Evolutionary conservation across 768 basidiomycete species (phyloP), one percentile per base, ranked within the genome.

Genomic region (Xerocomellus amylosporus): DNA sequence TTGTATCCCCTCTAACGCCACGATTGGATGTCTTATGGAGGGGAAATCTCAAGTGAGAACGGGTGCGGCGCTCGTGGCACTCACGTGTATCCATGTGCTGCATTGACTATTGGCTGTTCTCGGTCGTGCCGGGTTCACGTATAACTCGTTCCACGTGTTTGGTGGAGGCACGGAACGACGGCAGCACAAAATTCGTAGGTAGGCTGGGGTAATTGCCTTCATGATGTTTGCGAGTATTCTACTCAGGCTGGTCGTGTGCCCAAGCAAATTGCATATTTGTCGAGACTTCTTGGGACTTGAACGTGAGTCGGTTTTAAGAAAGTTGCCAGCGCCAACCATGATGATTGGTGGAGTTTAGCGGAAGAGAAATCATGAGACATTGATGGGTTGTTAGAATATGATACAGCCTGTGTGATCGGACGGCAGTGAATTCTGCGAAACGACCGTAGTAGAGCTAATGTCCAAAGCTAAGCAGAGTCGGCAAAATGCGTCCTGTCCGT

Each of bases 1-100:
- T 3, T n/a, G 36, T 38, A 34, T 34, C 66, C 65, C 28, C 64
- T 56, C 55, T 63, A 66, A 63, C 58, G 28, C 64, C 65, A 55
- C 10, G 31, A 6, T 6, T 36, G 36, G 8, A 17, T 22, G 28
- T 26, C 41, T 39, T 33, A 26, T 36, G 47, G 39, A 36, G 39
- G n/a, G 13, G 19, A 24, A 30, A 30, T 12, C 39, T 51, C 28
- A 28, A 43, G 20, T 26, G 46, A 51, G 22, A 37, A 28, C 14
- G 26, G 33, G n/a, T 37, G 36, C 46, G 33, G 33, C 24, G 22
- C 8, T 47, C 30, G 13, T 39, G 31, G 19, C 20, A 26, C 52
- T 49, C 56, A 31, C 47, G 39, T 28, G 47, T n/a, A 42, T 22
- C 2, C 22, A 22, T 31, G 51, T 37, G 20, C 22, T 42, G 49